These are phyloP conservation scores for Candida boleticola DNA, from an alignment of 805 yeast species.

Conservation along the genomic window DNA sequence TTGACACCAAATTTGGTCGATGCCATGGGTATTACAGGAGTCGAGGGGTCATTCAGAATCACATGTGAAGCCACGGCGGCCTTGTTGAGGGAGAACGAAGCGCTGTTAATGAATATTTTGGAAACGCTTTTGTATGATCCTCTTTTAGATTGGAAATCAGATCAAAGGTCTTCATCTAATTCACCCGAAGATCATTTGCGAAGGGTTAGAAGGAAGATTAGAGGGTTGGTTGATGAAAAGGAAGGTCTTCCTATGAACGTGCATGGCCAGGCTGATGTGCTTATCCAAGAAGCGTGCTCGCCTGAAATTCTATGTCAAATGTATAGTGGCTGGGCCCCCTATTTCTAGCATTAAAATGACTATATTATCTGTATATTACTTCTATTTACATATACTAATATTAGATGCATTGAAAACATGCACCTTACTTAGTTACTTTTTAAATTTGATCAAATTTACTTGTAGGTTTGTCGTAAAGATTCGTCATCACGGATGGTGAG, in stretches of 20 bases:
- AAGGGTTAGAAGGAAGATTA: conserved; percentile 71
- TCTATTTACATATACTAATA: conserved; percentile 10
- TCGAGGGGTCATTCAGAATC: conserved; percentile 85
- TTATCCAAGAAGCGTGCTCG: conserved; percentile 79
- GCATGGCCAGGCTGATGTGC: conserved; percentile 87
- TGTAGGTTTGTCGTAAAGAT: neutral
- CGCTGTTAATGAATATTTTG: conserved; percentile 80
- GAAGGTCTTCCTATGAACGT: conserved; percentile 88
- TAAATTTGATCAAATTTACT: too few species aligned
- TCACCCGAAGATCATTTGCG: conserved; percentile 68
- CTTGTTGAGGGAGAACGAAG: conserved; percentile 74
- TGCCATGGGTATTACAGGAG: conserved; percentile 85
- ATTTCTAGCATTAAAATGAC: conserved; percentile 11
- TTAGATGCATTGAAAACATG: too few species aligned
- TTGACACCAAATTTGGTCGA: conserved; percentile 87
- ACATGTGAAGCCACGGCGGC: conserved; percentile 81
- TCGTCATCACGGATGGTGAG: neutral
- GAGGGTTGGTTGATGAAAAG: conserved; percentile 74
- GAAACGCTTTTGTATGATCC: conserved; percentile 95
- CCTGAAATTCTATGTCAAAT: conserved; percentile 70
- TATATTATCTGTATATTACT: too few species aligned
- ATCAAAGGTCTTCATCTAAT: conserved; percentile 18
- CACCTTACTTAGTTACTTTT: too few species aligned
- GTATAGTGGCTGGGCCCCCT: conserved; percentile 88
- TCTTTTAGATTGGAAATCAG: conserved; percentile 69